Base-by-base conservation (phyloP, 768 basidiomycete genomes). In the Leccinellum albellum region DNA sequence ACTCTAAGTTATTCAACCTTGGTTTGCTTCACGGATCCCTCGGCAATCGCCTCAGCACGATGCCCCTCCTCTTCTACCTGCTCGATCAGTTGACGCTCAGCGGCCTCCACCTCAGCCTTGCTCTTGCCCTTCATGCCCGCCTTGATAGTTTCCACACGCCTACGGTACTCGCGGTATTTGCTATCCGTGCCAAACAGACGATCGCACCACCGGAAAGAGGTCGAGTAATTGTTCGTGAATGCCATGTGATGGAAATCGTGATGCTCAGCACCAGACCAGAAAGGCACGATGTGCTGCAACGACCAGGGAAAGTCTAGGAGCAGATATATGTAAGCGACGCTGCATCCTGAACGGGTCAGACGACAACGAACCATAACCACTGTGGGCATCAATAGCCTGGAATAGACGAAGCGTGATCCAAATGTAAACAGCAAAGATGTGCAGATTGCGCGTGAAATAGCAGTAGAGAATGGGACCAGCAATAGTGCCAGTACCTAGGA, bases 181-280 rank as follows among this genome's bases (percentile, higher is more conserved):
- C 79, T 73, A 67, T 99, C 96, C 0, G 96, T 98, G 51, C 94
- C 94, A 66, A 91, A 87, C 62, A 93, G 74, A 58, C 82, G 81
- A 73, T 98, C 96, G 73, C 89, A 92, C 88, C 91, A 96, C 40
- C 94, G 84, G 85, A 97, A 97, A 21, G 88, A 91, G 7, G 94
- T 95, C 9, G 91, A 90, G 71, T 82, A 96, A 79, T 95, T 95
- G 79, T 94, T 94, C 50, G 84, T 85, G 79, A 94, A 96, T 4
- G 90, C 87, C 90, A 94, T 91, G 76, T 99, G 96, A 74, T 98
- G 96, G 84, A 94, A 98, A 69, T 98, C 95, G 71, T 97, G 95
- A 75, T 96, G 93, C 66, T 98, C 96, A 0, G 94, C 94, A 37
- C 96, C 95, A 7, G 91, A 89, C 95, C 95, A 98, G 82, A 98